Base-by-base conservation (phyloP, 345 rosid species). In the Populus euphratica region DNA sequence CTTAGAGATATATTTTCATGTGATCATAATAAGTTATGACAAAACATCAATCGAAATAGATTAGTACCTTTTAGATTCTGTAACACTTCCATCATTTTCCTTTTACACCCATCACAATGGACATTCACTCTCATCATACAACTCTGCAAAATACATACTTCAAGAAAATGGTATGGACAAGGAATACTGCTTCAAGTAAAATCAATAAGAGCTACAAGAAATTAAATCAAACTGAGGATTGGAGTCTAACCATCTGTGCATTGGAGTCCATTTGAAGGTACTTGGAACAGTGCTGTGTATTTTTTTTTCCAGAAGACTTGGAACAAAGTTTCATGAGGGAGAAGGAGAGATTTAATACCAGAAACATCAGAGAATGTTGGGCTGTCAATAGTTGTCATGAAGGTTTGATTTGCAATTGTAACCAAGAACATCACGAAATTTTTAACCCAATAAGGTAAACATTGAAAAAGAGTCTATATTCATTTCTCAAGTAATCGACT, bases 11-110 rank as follows among this genome's bases (percentile, higher is more conserved):
- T 43, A 43, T 43, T 43, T 43, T 12, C 49, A 43, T 43, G 49
- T 0, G 12, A 16, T 12, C 16, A 43, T 43, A 11, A 12, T 43
- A 43, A 43, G 49, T 43, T 43, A 43, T 2, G 49, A 43, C 3
- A 43, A 56, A 62, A 62, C 14, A 21, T 62, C 49, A 12, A 43
- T 43, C 1, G 16, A 43, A 38, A 38, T 38, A 38, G 41, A 38
- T 38, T 5, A 38, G 18, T 82, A 78, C 82, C 80, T n/a, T 29
- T 74, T 65, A 79, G 82, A 79, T 76, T 76, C 35, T 82, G 85
- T 74, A 79, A 49, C 62, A 72, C 77, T 68, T 72, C 69, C 79
- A 82, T 76, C 38, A 82, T 70, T 64, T 82, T 79, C 70, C 44
- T 76, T 31, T 39, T 76, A 56, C 85, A 82, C 69, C 69, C 44